These are phyloP conservation scores for Leptographium flavum DNA, from an alignment of 2,329 filamentous ascomycete genomes.

Conservation along the genomic window DNA sequence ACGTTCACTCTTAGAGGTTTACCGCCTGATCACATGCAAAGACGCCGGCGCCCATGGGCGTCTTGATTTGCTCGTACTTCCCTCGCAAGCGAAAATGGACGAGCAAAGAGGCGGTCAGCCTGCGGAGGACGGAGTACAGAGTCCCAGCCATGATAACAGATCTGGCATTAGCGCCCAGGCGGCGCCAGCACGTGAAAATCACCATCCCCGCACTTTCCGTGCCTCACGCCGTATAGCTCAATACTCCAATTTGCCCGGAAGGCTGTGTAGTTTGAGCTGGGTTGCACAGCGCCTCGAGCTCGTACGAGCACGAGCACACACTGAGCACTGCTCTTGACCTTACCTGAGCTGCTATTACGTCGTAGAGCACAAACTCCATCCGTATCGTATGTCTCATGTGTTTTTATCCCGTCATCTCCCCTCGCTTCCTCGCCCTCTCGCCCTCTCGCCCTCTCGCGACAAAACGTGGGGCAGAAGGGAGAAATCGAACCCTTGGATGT, in stretches of 20 bases:
- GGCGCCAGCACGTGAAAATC: not conserved
- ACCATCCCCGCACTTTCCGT: not conserved
- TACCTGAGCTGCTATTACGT: no score
- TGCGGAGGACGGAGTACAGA: not conserved
- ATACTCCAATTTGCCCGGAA: not conserved
- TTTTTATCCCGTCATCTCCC: not conserved
- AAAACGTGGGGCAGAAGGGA: not conserved
- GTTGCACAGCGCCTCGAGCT: no score
- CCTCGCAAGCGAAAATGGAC: not conserved
- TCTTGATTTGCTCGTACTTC: no score
- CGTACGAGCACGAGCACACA: no score
- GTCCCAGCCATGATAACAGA: not conserved
- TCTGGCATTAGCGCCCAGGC: not conserved
- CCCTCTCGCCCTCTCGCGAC: constrained; percentile 1
- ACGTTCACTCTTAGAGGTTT: no score
- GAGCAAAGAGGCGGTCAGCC: not conserved
- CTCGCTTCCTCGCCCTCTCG: not conserved
- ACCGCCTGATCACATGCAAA: no score
- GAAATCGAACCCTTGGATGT: not conserved
- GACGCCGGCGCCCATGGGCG: no score
- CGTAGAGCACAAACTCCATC: not conserved
- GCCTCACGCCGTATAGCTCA: not conserved
- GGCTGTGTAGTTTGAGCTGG: no score
- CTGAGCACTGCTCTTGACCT: no score
- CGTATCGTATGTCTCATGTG: not conserved